Evolutionary conservation across 352 stramenopile species (phyloP).

Genomic region (Globisporangium carolinianum): DNA sequence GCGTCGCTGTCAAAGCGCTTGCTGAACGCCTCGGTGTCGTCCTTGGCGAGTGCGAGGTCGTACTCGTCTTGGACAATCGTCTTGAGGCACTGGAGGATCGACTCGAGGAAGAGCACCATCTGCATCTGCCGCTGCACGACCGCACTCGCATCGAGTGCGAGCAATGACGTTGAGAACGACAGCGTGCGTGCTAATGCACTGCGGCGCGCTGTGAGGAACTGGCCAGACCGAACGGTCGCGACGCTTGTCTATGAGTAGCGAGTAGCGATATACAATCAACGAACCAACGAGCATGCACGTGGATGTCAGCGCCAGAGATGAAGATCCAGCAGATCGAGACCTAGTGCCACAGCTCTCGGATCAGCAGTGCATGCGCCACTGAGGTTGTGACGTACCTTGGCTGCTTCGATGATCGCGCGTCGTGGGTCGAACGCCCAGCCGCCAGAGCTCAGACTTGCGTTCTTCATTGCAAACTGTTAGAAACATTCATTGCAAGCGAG

Average conservation of each 20-base stretch:
- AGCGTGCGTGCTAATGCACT: conserved; percentile 30
- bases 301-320: background rate
- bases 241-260: conserved; percentile 30
- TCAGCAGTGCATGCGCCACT: too few species aligned
- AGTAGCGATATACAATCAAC: background rate
- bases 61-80: conserved; percentile 74
- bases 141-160: conserved; percentile 35
- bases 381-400: conserved; percentile 30
- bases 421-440: conserved; percentile 68
- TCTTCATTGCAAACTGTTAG: conserved; percentile 75
- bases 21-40: conserved; percentile 67
- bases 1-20: conserved; percentile 70
- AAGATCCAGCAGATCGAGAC: too few species aligned
- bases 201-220: conserved; percentile 55
- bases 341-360: too few species aligned
- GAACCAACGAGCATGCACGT: too few species aligned
- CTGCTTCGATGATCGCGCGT: conserved; percentile 68
- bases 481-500: too few species aligned
- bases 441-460: conserved; percentile 49
- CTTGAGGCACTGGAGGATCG: conserved; percentile 67
- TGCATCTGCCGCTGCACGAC: conserved; percentile 65
- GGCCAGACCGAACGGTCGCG: conserved; percentile 62
- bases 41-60: conserved; percentile 48
- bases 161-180: conserved; percentile 27
- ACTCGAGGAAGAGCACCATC: conserved; percentile 79